These are phyloP conservation scores for Tolypocladium amazonense DNA, from an alignment of 2,329 filamentous ascomycete species.

Conservation along the genomic window DNA sequence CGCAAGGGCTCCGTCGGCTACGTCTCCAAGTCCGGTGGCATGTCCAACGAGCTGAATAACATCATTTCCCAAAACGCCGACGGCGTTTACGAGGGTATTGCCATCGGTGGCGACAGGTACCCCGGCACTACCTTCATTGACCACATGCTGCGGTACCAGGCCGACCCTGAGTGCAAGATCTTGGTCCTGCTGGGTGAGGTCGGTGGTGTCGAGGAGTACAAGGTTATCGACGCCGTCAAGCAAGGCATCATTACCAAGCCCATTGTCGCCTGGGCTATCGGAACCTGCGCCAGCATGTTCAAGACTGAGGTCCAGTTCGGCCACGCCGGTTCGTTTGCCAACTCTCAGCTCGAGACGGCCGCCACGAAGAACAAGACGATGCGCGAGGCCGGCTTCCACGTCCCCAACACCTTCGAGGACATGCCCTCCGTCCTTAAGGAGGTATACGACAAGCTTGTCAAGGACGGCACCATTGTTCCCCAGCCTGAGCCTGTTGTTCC, in stretches of 20 bases:
- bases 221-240: conserved; percentile 97
- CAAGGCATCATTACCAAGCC: conserved; percentile 92
- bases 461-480: conserved; percentile 74
- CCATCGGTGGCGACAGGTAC: conserved; percentile 98
- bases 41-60: conserved; percentile 99
- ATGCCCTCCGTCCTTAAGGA: conserved; percentile 65
- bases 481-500: conserved; percentile 83
- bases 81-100: conserved; percentile 97
- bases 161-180: conserved; percentile 96
- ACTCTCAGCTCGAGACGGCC: conserved; percentile 97
- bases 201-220: conserved; percentile 98
- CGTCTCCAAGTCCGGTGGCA: conserved; percentile 99
- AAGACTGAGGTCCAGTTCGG: conserved; percentile 99
- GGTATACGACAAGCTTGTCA: conserved; percentile 84
- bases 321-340: conserved; percentile 96
- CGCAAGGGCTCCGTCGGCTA: conserved; percentile 97
- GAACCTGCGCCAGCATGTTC: conserved; percentile 98
- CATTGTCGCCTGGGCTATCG: conserved; percentile 97
- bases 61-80: conserved; percentile 94
- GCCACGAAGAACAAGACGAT: conserved; percentile 95
- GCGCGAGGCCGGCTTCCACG: conserved; percentile 87
- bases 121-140: conserved; percentile 99
- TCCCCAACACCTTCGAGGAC: conserved; percentile 95
- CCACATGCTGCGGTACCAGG: conserved; percentile 92
- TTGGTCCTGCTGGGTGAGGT: conserved; percentile 93